phyloP scores from a whole-genome alignment of 2,329 filamentous ascomycete species.

The Clonostachys chloroleuca region DNA sequence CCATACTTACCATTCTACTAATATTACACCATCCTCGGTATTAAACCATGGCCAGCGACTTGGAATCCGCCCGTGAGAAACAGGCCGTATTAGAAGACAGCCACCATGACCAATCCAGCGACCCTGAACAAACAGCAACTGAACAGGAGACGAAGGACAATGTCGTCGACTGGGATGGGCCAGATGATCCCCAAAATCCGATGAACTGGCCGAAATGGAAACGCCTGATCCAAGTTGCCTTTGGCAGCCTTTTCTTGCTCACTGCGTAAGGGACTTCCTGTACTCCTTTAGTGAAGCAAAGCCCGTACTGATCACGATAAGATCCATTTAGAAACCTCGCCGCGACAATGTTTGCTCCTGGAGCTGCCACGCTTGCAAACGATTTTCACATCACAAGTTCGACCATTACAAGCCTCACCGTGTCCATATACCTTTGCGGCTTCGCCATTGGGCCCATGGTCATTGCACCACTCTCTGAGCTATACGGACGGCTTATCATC shows the following conservation, averaged over 20 bases:
- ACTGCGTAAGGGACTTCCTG: constrained; percentile 3
- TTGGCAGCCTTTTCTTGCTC: constrained; percentile 38
- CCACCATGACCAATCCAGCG: too few species aligned
- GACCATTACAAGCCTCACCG: constrained; percentile 31
- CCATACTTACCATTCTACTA: too few species aligned
- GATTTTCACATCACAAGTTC: constrained; percentile 26
- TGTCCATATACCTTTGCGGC: constrained; percentile 37
- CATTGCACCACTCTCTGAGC: constrained; percentile 57
- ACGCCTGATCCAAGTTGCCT: constrained; percentile 47
- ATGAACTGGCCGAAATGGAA: constrained; percentile 65
- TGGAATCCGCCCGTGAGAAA: too few species aligned
- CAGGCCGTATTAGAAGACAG: too few species aligned
- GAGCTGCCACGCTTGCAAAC: constrained; percentile 39
- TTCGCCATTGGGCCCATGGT: constrained; percentile 54
- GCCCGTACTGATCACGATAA: not conserved
- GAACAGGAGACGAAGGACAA: too few species aligned
- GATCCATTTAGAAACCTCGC: constrained; percentile 11
- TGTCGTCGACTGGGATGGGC: constrained; percentile 57
- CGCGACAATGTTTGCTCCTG: constrained; percentile 35
- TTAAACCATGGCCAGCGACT: too few species aligned
- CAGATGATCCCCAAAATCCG: constrained; percentile 61
- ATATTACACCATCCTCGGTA: too few species aligned
- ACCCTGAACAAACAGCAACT: too few species aligned
- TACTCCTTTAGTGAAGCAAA: not conserved
- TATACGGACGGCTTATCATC: constrained; percentile 45